These are phyloP conservation scores for Trametes cingulata DNA, from an alignment of 768 basidiomycete genomes.

Conservation along the genomic window DNA sequence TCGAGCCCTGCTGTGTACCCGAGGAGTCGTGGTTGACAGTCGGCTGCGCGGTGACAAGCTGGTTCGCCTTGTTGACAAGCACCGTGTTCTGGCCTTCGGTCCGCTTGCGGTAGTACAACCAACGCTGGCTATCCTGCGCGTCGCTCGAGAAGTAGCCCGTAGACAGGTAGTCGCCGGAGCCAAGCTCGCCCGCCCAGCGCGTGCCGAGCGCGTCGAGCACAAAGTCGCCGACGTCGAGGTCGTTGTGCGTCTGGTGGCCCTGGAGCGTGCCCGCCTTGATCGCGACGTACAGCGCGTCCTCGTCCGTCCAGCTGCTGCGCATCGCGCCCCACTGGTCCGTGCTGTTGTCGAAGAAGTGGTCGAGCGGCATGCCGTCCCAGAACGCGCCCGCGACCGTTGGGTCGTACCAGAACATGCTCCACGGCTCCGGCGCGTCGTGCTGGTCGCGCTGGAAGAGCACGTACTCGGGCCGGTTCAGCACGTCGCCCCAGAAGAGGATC, in stretches of 20 bases:
- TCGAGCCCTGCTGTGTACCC: conserved; percentile 69
- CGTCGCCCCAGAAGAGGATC: conserved; percentile 72
- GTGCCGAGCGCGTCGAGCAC: conserved; percentile 91
- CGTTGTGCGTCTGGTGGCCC: conserved; percentile 91
- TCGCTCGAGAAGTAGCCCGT: conserved; percentile 76
- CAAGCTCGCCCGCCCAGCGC: conserved; percentile 94
- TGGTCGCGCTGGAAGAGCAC: conserved; percentile 88
- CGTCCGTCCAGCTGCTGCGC: conserved; percentile 91
- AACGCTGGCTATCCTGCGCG: conserved; percentile 65
- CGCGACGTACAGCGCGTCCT: conserved; percentile 77
- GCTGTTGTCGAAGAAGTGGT: conserved; percentile 73
- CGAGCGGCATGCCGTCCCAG: conserved; percentile 84
- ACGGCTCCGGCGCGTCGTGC: conserved; percentile 54
- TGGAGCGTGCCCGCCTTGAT: conserved; percentile 83
- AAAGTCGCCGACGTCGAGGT: conserved; percentile 93
- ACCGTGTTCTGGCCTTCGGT: conserved; percentile 98
- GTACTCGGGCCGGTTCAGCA: conserved; percentile 70
- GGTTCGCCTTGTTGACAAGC: conserved; percentile 73
- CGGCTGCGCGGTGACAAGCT: conserved; percentile 71
- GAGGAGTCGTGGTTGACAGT: conserved; percentile 52
- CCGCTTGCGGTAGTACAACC: conserved; percentile 94
- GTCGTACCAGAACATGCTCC: conserved; percentile 87
- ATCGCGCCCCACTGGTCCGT: conserved; percentile 88
- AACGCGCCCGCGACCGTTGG: conserved; percentile 80
- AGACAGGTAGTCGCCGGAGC: conserved; percentile 82